phyloP scores from a whole-genome alignment of 345 rosid genomes.

The Cardamine occulta region DNA sequence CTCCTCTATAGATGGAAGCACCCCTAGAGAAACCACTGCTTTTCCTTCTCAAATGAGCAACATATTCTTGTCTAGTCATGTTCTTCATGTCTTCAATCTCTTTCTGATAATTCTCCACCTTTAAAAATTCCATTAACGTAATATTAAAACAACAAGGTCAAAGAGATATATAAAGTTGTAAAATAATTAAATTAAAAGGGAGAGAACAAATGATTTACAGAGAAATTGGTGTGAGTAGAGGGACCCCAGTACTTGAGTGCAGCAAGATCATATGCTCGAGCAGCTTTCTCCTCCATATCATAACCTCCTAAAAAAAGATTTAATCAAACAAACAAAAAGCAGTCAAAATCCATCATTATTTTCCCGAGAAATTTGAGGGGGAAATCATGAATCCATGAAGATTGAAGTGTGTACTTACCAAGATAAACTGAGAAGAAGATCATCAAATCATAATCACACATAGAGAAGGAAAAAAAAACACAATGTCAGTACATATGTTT shows the following conservation, averaged over 20 bases:
- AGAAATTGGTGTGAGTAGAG: constrained; percentile 83
- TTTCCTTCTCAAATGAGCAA: constrained; percentile 92
- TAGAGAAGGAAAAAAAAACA: constrained; percentile 4
- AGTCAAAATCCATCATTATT: constrained; percentile 42
- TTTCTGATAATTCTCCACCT: constrained; percentile 79
- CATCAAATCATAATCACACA: constrained; percentile 48
- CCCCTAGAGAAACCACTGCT: constrained; percentile 99
- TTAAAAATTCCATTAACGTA: constrained; percentile 5
- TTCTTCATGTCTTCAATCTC: constrained; percentile 86
- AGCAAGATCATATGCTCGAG: constrained; percentile 95
- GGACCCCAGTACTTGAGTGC: constrained; percentile 99
- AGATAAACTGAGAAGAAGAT: constrained; percentile 71
- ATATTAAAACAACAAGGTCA: constrained; percentile 24
- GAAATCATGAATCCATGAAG: constrained; percentile 41
- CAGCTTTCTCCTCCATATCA: constrained; percentile 99
- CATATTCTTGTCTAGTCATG: constrained; percentile 90
- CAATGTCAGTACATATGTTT: constrained; percentile 38
- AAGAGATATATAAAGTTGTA: constrained; percentile 11
- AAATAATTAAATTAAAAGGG: constrained; percentile 3
- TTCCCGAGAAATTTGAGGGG: constrained; percentile 37
- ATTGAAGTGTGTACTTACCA: constrained; percentile 59
- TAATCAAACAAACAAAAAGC: constrained; percentile 21
- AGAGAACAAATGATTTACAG: constrained; percentile 52
- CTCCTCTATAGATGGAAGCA: constrained; percentile 98
- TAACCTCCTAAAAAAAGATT: constrained; percentile 73